A percentile compares a stretch with the other conserved stretches of the same genome.
Evolutionary conservation across 78 protist species (phyloP).

Genomic region (Isochrysis galbana): DNA sequence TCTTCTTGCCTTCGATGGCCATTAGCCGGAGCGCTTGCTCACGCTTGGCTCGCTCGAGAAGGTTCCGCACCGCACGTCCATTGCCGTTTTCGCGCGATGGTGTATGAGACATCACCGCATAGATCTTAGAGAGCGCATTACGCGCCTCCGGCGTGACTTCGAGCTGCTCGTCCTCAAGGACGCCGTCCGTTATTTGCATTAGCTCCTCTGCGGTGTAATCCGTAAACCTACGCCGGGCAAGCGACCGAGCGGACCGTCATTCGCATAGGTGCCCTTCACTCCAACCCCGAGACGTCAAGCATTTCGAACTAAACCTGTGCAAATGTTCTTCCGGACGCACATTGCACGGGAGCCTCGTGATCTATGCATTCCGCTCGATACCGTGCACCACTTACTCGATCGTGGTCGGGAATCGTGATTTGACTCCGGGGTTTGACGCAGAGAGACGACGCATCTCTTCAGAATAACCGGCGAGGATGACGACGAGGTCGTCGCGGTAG

Average conservation of each 20-base stretch:
- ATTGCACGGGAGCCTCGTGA: no score
- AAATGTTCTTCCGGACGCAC: no score
- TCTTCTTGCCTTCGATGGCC: background rate
- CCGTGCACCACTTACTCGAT: no score
- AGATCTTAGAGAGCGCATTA: background rate
- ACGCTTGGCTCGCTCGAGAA: conserved; percentile 33
- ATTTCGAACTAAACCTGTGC: no score
- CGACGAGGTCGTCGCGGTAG: conserved; percentile 33
- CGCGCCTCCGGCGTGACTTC: conserved; percentile 3
- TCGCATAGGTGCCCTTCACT: no score
- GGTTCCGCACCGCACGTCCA: conserved; percentile 41
- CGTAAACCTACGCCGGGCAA: no score
- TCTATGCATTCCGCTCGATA: no score
- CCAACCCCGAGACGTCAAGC: no score
- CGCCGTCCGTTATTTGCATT: background rate
- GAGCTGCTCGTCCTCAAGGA: background rate
- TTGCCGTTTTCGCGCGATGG: conserved; percentile 8
- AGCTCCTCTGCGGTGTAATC: conserved; percentile 34
- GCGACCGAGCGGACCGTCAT: no score
- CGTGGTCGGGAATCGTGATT: conserved; percentile 19
- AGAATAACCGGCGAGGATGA: conserved; percentile 33
- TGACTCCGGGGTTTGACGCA: conserved; percentile 18
- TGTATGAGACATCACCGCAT: background rate
- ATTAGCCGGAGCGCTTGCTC: conserved; percentile 41
- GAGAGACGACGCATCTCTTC: conserved; percentile 12